Evolutionary conservation across 1,284 basidiomycete species (phyloP), one percentile per base, ranked within the genome.

Genomic region (Malassezia yamatoensis): DNA sequence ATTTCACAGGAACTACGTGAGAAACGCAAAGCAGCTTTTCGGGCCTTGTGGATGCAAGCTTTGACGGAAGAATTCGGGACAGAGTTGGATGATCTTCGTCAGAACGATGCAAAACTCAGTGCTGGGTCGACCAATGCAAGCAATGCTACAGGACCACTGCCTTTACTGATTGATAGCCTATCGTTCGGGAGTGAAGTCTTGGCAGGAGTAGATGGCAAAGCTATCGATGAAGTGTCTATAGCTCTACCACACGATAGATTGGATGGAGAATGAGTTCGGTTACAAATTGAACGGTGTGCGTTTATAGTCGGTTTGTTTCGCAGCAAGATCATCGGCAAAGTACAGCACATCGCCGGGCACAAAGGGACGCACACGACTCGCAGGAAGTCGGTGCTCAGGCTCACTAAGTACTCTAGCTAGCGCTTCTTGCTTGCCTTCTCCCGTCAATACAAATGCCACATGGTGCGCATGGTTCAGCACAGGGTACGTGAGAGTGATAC

Each of bases 401-500:
- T 82, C 77, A 75, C 96, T 91, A 56, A 98, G 78, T 32, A 91
- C 81, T 40, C 77, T 78, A 54, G 80, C 77, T 32, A 98, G 80
- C 53, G 83, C 82, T 44, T 90, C 86, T 57, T 82, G 84, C 79
- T 98, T 98, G 61, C 81, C 83, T 62, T 81, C 85, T 12, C 93
- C 93, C 3, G 83, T 78, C 3, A 84, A 85, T 46, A 96, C 90
- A 67, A 98, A 98, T 0, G 83, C 91, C 59, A 90, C 82, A 59
- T 86, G 81, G 65, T 77, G 76, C 13, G 91, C 90, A 43, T 74
- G 70, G 61, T 74, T 72, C 35, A 74, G 51, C 2, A 76, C 73
- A n/a, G 73, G 65, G 54, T 74, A 70, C 45, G 72, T 76, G 49
- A 76, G 66, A 11, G 73, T 73, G 77, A 96, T 86, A 58, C 93